phyloP scores from a whole-genome alignment of 345 rosid species.

The Brassica nigra region DNA sequence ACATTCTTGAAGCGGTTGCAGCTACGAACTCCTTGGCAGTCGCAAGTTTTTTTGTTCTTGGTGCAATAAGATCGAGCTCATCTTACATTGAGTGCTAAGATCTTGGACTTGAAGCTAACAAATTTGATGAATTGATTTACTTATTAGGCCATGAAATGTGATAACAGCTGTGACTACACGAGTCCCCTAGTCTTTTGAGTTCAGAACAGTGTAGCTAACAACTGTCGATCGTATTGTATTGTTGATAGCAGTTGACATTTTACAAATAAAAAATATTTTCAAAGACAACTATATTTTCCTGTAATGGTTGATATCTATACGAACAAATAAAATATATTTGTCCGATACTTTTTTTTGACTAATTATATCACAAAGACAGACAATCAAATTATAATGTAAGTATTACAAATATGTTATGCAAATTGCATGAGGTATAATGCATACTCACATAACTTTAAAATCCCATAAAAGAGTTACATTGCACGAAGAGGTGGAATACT shows the following conservation, averaged over 20 bases:
- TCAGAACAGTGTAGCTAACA: not conserved
- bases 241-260: not conserved
- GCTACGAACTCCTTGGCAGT: not conserved
- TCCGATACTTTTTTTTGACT: not conserved
- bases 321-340: not conserved
- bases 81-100: not conserved
- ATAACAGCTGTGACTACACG: not conserved
- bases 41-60: not conserved
- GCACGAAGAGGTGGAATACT: constrained; percentile 32
- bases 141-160: not conserved
- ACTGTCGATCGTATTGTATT: not conserved
- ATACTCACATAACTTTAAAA: not conserved
- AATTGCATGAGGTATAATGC: not conserved
- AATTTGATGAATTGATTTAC: not conserved
- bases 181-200: not conserved
- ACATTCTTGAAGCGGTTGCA: not conserved
- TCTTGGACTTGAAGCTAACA: not conserved
- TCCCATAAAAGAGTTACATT: not conserved
- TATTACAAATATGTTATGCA: not conserved
- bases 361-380: not conserved
- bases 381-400: not conserved
- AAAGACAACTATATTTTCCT: not conserved
- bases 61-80: not conserved
- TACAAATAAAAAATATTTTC: not conserved
- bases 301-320: not conserved